Percentiles rank a stretch among this genome's conserved stretches.
phyloP scores from a whole-genome alignment of 148 eudicot genomes.

The Cornus kousa region DNA sequence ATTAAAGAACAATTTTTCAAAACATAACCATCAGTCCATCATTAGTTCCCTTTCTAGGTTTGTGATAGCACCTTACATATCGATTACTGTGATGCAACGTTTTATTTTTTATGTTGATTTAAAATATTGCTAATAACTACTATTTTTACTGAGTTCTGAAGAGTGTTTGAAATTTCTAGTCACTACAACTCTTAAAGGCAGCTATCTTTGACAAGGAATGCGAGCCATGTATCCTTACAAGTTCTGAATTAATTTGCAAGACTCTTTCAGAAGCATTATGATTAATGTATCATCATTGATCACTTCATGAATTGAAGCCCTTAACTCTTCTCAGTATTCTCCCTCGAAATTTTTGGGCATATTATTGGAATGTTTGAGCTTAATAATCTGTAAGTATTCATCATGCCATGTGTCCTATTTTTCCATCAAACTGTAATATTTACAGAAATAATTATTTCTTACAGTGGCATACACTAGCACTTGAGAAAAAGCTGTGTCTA shows the following conservation, averaged over 20 bases:
- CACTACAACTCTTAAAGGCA: conserved; percentile 77
- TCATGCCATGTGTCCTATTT: conserved; percentile 2
- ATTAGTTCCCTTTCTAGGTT: neutral
- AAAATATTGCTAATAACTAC: neutral
- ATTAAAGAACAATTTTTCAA: too few relatives aligned
- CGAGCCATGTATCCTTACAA: conserved; percentile 80
- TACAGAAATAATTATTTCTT: neutral
- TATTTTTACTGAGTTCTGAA: neutral
- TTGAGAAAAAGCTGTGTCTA: neutral
- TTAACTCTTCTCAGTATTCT: conserved; percentile 72
- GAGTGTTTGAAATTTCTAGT: conserved; percentile 45
- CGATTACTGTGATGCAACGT: neutral
- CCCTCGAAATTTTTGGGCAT: conserved; percentile 85
- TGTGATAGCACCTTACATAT: neutral
- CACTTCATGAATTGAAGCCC: conserved; percentile 25
- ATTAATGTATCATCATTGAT: neutral
- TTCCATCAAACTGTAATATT: conserved; percentile 2
- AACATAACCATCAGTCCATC: neutral
- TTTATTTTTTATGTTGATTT: neutral
- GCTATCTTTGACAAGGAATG: conserved; percentile 86
- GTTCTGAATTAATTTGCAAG: conserved; percentile 2
- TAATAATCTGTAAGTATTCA: conserved; percentile 85
- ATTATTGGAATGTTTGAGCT: conserved; percentile 98
- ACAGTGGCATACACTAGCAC: conserved; percentile 7
- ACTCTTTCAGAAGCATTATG: neutral